Evolutionary conservation across 1,139 yeast species (phyloP).

Genomic region (Candida sojae): DNA sequence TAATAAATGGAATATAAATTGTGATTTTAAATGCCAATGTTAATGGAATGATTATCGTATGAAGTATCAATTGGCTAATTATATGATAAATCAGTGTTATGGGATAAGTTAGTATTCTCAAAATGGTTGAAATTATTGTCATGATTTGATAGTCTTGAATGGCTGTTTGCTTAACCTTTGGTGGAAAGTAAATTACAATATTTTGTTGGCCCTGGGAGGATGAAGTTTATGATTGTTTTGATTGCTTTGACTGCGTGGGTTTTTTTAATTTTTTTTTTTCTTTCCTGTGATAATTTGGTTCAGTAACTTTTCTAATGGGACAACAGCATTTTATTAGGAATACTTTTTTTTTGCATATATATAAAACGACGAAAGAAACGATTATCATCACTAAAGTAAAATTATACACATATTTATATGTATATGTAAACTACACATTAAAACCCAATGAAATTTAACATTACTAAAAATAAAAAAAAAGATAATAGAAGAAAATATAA

Average conservation of each 20-base stretch:
- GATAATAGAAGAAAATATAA: not conserved
- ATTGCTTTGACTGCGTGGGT: too few relatives aligned
- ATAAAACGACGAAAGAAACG: too few relatives aligned
- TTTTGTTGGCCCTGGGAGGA: too few relatives aligned
- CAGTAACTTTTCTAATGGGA: too few relatives aligned
- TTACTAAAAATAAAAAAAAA: not conserved
- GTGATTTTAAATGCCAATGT: slow-evolving; percentile 10
- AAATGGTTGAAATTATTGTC: slow-evolving; percentile 2
- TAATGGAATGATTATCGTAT: slow-evolving; percentile 13
- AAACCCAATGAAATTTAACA: not conserved
- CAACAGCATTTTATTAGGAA: too few relatives aligned
- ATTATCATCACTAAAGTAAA: too few relatives aligned
- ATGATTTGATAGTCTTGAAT: not conserved
- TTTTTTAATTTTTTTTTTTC: too few relatives aligned
- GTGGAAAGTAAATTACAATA: too few relatives aligned
- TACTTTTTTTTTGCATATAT: too few relatives aligned
- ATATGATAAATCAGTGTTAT: slow-evolving; percentile 6
- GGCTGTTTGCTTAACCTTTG: too few relatives aligned
- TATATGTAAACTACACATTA: not conserved
- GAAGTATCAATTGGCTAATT: slow-evolving; percentile 9
- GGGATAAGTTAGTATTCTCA: slow-evolving; percentile 11
- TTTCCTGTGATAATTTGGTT: not conserved
- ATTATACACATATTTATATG: not conserved
- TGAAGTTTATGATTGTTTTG: too few relatives aligned
- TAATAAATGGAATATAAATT: slow-evolving; percentile 14